Evolutionary conservation across 108 stramenopile genomes (phyloP).

Genomic region (Hondaea fermentalgiana): DNA sequence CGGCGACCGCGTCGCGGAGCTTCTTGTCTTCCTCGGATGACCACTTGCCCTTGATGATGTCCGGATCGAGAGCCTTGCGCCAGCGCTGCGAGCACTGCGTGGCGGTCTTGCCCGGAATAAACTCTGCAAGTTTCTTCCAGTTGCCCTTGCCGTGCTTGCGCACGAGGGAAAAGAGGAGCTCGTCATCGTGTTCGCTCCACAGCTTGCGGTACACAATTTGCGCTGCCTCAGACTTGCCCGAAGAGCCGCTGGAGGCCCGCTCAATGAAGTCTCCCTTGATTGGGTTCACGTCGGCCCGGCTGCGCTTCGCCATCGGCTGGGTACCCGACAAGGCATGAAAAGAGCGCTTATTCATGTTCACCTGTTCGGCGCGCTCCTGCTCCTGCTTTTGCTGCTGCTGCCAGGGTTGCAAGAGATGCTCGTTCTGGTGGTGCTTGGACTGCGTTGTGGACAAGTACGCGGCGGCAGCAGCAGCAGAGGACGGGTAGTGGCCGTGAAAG

Average conservation of each 20-base stretch:
- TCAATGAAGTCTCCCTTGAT: background rate
- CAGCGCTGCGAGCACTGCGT: constrained; percentile 59
- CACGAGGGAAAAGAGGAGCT: background rate
- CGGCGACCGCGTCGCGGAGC: background rate
- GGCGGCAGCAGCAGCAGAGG: background rate
- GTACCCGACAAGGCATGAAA: no score
- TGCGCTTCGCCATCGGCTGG: background rate
- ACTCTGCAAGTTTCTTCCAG: background rate
- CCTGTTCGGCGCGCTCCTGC: no score
- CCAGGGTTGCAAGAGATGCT: no score
- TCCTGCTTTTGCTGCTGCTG: no score
- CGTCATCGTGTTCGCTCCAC: background rate
- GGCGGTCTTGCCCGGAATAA: background rate
- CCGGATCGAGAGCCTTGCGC: constrained; percentile 54
- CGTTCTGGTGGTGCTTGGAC: no score
- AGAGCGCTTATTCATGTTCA: no score
- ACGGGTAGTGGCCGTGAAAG: background rate
- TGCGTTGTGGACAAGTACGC: background rate
- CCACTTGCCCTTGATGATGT: constrained; percentile 37
- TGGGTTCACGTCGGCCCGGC: background rate
- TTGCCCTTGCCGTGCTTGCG: background rate
- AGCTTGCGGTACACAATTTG: background rate
- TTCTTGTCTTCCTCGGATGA: background rate
- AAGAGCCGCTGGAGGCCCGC: background rate
- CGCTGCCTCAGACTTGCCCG: background rate